Percentiles rank a stretch among this genome's conserved stretches.
Conservation (phyloP, 2,329 filamentous ascomycete genomes). For the Claviceps spartinae region DNA sequence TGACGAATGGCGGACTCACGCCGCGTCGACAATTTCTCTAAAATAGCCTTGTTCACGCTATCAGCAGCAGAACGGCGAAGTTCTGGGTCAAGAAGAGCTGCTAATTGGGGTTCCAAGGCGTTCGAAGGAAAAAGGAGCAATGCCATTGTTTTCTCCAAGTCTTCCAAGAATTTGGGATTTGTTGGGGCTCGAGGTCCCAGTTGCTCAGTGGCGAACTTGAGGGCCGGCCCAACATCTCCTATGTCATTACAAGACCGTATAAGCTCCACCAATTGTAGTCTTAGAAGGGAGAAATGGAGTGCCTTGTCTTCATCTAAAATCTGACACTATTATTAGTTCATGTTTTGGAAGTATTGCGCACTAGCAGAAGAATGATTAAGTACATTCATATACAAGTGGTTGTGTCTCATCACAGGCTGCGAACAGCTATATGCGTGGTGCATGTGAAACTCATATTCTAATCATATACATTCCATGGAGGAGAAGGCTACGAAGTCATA, state of each 20-base stretch:
- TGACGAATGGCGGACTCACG: conserved; percentile 72
- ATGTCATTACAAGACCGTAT: conserved; percentile 62
- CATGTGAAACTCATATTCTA: conserved; percentile 87
- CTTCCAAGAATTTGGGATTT: conserved; percentile 67
- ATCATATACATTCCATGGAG: conserved; percentile 50
- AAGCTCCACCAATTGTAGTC: conserved; percentile 85
- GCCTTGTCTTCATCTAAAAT: conserved; percentile 73
- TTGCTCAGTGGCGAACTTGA: conserved; percentile 78
- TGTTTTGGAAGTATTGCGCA: not conserved
- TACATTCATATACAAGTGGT: conserved; percentile 38
- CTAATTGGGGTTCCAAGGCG: conserved; percentile 60
- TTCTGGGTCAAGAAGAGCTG: conserved; percentile 62
- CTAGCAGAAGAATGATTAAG: conserved; percentile 2
- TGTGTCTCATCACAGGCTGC: conserved; percentile 82
- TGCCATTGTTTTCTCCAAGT: conserved; percentile 86
- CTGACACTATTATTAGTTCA: conserved; percentile 32
- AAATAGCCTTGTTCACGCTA: conserved; percentile 77
- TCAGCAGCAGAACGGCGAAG: conserved; percentile 75
- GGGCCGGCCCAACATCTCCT: conserved; percentile 61
- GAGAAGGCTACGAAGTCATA: not conserved
- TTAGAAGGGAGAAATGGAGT: conserved; percentile 78
- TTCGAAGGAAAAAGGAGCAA: conserved; percentile 80
- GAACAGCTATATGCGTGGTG: conserved; percentile 93
- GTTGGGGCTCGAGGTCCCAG: conserved; percentile 77
- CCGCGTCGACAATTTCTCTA: conserved; percentile 56